A percentile compares a stretch with the other conserved stretches of the same genome.
Conservation (phyloP, 139 green algal genomes). For the Closterium sp. region DNA sequence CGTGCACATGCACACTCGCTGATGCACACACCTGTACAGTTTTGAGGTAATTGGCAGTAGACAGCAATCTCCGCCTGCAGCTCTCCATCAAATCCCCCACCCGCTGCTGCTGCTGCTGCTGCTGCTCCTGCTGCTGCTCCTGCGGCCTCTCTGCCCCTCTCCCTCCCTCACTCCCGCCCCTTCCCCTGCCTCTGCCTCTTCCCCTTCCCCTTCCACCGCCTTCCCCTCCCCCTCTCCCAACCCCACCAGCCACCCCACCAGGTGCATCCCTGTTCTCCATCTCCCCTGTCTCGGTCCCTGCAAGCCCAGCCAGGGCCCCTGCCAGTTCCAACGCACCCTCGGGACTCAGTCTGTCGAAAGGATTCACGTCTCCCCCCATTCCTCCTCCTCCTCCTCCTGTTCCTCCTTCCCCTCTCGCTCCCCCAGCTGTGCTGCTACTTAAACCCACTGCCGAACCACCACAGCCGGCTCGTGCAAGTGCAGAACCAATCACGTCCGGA, state of each 20-base stretch:
- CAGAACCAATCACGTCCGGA: background rate
- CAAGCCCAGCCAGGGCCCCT: background rate
- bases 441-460: background rate
- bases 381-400: too few relatives aligned
- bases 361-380: background rate
- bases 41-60: background rate
- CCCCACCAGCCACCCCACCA: background rate
- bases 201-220: conserved; percentile 6
- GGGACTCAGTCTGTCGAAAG: background rate
- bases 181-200: background rate
- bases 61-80: background rate
- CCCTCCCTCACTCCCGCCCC: background rate
- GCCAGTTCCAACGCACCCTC: background rate
- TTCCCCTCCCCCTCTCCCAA: background rate
- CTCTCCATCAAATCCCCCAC: background rate
- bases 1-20: too few relatives aligned
- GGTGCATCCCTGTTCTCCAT: background rate
- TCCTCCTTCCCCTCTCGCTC: background rate
- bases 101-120: background rate
- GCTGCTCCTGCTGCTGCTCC: too few relatives aligned
- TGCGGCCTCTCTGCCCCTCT: background rate
- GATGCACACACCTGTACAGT: background rate
- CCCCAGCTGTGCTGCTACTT: background rate
- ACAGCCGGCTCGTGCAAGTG: background rate
- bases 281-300: background rate